Evolutionary conservation across 2,329 filamentous ascomycete genomes (phyloP).

Genomic region (Hansfordia pulvinata): DNA sequence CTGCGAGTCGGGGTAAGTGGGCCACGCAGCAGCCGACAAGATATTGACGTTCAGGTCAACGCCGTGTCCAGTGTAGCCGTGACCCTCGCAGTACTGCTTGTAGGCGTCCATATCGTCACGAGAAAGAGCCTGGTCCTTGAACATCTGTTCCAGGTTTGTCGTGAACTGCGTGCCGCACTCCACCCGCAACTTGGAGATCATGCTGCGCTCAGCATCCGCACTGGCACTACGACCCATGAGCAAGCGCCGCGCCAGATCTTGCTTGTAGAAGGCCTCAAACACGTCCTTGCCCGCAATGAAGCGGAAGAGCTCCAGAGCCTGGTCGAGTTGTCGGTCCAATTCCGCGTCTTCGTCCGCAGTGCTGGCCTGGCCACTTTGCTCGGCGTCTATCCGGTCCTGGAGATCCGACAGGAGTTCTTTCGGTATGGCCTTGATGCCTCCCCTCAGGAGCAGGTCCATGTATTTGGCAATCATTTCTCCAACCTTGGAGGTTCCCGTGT

Average conservation of each 20-base stretch:
- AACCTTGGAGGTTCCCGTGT: slow-evolving; percentile 79
- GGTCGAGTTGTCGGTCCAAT: slow-evolving; percentile 81
- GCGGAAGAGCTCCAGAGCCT: slow-evolving; percentile 85
- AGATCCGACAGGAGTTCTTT: slow-evolving; percentile 49
- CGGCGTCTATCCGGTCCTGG: slow-evolving; percentile 41
- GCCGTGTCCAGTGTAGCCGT: slow-evolving; percentile 26
- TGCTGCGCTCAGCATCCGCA: slow-evolving; percentile 88
- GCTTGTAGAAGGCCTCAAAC: slow-evolving; percentile 99
- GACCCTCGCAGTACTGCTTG: slow-evolving; percentile 49
- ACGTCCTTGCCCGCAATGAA: slow-evolving; percentile 96
- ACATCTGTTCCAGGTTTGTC: slow-evolving; percentile 97
- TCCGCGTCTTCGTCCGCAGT: slow-evolving; percentile 83
- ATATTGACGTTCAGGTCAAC: slow-evolving; percentile 79
- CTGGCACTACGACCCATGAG: slow-evolving; percentile 89
- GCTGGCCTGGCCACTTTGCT: slow-evolving; percentile 48
- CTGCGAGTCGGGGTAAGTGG: slow-evolving; percentile 64
- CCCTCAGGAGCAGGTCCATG: slow-evolving; percentile 76
- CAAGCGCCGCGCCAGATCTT: slow-evolving; percentile 78
- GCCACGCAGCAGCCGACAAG: slow-evolving; percentile 86
- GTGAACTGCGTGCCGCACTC: slow-evolving; percentile 94
- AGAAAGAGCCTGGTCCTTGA: slow-evolving; percentile 91
- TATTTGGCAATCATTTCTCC: slow-evolving; percentile 99
- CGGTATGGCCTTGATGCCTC: slow-evolving; percentile 74
- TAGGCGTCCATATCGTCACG: slow-evolving; percentile 90
- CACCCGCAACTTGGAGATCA: slow-evolving; percentile 80